Conservation (phyloP, 192 early-diverging fungal species). For the Linnemannia zychae region DNA sequence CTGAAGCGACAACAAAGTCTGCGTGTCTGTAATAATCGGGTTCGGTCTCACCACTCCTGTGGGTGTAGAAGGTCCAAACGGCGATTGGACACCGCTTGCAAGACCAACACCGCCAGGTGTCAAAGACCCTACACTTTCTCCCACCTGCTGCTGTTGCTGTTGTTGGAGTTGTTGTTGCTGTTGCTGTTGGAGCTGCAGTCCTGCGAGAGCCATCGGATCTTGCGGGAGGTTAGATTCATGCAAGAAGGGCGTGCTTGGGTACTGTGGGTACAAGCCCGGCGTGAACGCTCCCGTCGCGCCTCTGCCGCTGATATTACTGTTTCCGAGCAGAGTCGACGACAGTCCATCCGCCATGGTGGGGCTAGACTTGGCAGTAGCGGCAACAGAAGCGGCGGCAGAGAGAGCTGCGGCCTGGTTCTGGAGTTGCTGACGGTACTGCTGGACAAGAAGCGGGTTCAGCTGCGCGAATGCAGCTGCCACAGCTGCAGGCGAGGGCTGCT, state of each 20-base stretch:
- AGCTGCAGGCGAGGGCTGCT: background rate
- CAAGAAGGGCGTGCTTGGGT: constrained; percentile 16
- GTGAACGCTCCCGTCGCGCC: constrained; percentile 6
- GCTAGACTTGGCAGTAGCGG: background rate
- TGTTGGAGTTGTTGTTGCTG: constrained; percentile 30
- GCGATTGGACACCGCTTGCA: background rate
- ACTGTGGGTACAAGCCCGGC: constrained; percentile 24
- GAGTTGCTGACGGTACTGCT: constrained; percentile 50
- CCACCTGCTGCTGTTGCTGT: background rate
- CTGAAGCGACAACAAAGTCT: background rate
- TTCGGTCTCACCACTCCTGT: background rate
- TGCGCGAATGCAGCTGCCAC: background rate
- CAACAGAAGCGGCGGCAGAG: background rate
- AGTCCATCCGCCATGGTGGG: constrained; percentile 2
- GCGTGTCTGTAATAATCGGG: constrained; percentile 4
- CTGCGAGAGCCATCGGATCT: constrained; percentile 16
- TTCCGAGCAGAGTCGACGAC: background rate
- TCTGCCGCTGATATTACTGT: background rate
- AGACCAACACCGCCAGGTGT: too few species aligned
- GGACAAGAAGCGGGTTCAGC: constrained; percentile 33
- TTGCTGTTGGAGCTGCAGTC: constrained; percentile 18
- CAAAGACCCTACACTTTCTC: too few species aligned
- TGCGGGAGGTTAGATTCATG: background rate
- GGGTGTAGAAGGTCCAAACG: background rate
- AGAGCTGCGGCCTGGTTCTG: constrained; percentile 29